Evolutionary conservation across 169 alveolate genomes (phyloP).

Genomic region (Plasmodium vinckei): DNA sequence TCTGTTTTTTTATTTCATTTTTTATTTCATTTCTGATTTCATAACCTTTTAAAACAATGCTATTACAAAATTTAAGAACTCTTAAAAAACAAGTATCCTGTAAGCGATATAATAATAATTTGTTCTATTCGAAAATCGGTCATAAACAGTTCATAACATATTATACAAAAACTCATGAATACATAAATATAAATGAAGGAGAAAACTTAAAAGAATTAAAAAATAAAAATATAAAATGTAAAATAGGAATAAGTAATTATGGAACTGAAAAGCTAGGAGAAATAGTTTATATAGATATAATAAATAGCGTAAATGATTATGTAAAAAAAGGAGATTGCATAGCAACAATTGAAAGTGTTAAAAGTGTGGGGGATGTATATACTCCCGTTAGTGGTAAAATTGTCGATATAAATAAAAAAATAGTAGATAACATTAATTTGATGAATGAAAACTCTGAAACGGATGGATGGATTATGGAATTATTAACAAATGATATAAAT

Average conservation of each 20-base stretch:
- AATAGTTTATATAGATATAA: conserved; percentile 80
- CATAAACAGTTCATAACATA: conserved; percentile 26
- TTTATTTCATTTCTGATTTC: neutral
- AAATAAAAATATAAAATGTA: conserved; percentile 41
- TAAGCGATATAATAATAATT: conserved; percentile 4
- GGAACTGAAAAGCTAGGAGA: conserved; percentile 86
- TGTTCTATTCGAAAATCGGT: neutral
- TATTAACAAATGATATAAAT: conserved; percentile 60
- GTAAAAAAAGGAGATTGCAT: conserved; percentile 80
- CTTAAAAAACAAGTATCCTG: conserved; percentile 11
- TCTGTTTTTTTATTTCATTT: neutral
- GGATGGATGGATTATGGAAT: conserved; percentile 84
- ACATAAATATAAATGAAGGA: conserved; percentile 50
- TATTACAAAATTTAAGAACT: conserved; percentile 5
- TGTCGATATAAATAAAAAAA: conserved; percentile 69
- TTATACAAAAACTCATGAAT: conserved; percentile 71
- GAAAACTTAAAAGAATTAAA: conserved; percentile 21
- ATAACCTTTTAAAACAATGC: conserved; percentile 4
- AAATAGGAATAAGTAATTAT: conserved; percentile 82
- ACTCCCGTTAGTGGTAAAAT: conserved; percentile 82
- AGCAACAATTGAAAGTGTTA: conserved; percentile 83
- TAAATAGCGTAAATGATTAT: conserved; percentile 72
- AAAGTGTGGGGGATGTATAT: conserved; percentile 85
- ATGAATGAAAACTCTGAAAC: conserved; percentile 79
- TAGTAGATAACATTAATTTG: conserved; percentile 76